A percentile compares a stretch with the other conserved stretches of the same genome.
These are phyloP conservation scores for Fomitopsis pinicola DNA, from an alignment of 1,284 basidiomycete genomes.

Conservation along the genomic window DNA sequence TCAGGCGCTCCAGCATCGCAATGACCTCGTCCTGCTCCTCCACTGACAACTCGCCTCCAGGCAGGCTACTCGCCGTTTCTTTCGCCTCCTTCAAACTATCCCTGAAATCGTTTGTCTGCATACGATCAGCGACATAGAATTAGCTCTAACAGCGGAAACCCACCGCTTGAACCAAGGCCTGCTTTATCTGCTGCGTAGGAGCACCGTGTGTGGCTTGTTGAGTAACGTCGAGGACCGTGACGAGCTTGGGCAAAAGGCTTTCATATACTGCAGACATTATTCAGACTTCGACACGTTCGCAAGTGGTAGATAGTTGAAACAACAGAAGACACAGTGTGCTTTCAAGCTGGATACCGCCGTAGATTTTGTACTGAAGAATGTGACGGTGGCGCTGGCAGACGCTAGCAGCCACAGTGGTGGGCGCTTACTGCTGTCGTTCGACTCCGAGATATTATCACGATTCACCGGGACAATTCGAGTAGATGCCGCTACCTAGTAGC, in stretches of 20 bases:
- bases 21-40: constrained; percentile 65
- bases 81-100: constrained; percentile 50
- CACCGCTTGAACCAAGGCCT: constrained; percentile 61
- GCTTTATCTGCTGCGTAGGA: constrained; percentile 50
- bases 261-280: constrained; percentile 28
- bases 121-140: not conserved
- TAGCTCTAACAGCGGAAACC: constrained; percentile 16
- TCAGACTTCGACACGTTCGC: not conserved
- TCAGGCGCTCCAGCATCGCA: constrained; percentile 53
- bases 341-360: too few relatives aligned
- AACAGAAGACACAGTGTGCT: too few relatives aligned
- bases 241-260: constrained; percentile 48
- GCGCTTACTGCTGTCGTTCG: too few relatives aligned
- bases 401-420: too few relatives aligned
- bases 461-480: too few relatives aligned
- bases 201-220: constrained; percentile 45
- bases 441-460: too few relatives aligned
- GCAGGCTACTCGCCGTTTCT: constrained; percentile 48
- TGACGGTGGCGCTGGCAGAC: not conserved
- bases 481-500: too few relatives aligned
- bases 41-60: constrained; percentile 61
- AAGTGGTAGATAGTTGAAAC: not conserved
- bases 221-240: constrained; percentile 48
- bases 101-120: constrained; percentile 64
- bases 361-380: too few relatives aligned